Evolutionary conservation across 352 stramenopile species (phyloP).

Genomic region (Phytopythium boreale): DNA sequence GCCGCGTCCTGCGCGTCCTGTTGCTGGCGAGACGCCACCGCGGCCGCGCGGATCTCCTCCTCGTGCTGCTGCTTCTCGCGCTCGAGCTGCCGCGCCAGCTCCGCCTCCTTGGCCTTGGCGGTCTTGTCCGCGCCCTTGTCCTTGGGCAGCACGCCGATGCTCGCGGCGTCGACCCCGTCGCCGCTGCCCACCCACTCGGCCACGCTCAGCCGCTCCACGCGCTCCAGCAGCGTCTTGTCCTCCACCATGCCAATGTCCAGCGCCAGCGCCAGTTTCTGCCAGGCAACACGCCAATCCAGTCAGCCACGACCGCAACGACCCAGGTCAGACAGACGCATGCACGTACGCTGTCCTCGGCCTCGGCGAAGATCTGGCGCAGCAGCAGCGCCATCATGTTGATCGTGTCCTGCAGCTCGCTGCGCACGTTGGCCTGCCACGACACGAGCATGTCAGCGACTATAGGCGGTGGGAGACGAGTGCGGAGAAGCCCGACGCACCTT

Average conservation of each 20-base stretch:
- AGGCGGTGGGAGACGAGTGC: too few relatives aligned
- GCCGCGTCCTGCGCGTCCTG: conserved; percentile 47
- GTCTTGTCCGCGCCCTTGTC: conserved; percentile 22
- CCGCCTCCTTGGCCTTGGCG: conserved; percentile 23
- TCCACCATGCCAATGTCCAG: conserved; percentile 77
- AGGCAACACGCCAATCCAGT: neutral
- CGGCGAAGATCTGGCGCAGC: conserved; percentile 74
- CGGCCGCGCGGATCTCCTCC: conserved; percentile 57
- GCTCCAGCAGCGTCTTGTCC: conserved; percentile 66
- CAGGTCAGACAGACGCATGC: neutral
- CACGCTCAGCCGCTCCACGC: conserved; percentile 75
- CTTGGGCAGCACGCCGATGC: conserved; percentile 17
- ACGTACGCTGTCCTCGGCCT: conserved; percentile 63
- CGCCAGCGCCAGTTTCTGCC: conserved; percentile 53
- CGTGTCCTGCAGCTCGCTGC: conserved; percentile 76
- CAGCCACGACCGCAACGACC: neutral
- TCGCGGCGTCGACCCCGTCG: conserved; percentile 19
- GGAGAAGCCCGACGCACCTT: conserved; percentile 31
- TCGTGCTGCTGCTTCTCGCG: conserved; percentile 44
- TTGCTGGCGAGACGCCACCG: conserved; percentile 39
- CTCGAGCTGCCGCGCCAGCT: conserved; percentile 34
- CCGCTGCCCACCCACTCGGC: conserved; percentile 50
- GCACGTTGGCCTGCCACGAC: conserved; percentile 49
- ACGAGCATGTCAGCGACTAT: neutral
- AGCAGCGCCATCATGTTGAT: conserved; percentile 87